Conservation (phyloP, 805 yeast genomes). For the Schizosaccharomyces octosporus region DNA sequence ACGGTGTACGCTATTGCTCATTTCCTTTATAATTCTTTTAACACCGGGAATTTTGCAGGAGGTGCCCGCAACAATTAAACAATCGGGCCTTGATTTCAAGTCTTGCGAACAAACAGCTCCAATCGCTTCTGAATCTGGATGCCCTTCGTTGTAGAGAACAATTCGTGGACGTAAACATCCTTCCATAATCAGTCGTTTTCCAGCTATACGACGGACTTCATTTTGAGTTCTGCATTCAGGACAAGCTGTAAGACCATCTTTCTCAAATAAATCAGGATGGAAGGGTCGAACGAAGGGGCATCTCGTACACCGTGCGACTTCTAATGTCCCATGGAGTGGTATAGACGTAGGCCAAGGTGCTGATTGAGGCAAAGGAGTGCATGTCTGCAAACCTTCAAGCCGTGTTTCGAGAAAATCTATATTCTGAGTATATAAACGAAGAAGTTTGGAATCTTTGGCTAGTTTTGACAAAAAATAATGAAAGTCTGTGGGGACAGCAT, state of each 20-base stretch:
- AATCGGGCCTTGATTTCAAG: slow-evolving; percentile 36
- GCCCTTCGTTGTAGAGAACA: slow-evolving; percentile 82
- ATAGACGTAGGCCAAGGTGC: slow-evolving; percentile 33
- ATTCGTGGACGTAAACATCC: slow-evolving; percentile 75
- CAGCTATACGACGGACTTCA: slow-evolving; percentile 31
- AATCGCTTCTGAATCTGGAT: slow-evolving; percentile 62
- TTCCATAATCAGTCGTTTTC: slow-evolving; percentile 51
- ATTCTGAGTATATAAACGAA: slow-evolving; percentile 83
- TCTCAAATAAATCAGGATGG: slow-evolving; percentile 28
- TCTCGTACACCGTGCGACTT: slow-evolving; percentile 46
- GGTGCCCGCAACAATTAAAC: slow-evolving; percentile 76
- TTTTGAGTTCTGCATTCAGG: slow-evolving; percentile 36
- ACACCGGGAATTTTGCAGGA: slow-evolving; percentile 81
- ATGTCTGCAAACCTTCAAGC: slow-evolving; percentile 13
- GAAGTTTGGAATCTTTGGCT: slow-evolving; percentile 23
- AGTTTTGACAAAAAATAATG: not conserved
- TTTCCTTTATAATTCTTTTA: slow-evolving; percentile 41
- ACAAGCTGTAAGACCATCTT: slow-evolving; percentile 22
- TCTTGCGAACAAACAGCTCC: slow-evolving; percentile 48
- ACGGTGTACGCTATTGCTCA: slow-evolving; percentile 50
- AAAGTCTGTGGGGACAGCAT: slow-evolving; percentile 48
- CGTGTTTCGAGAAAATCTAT: slow-evolving; percentile 66
- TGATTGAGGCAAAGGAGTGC: not conserved
- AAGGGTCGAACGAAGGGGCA: slow-evolving; percentile 39
- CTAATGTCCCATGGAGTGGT: slow-evolving; percentile 77